Evolutionary conservation across 257 asterid genomes (phyloP), one percentile per base, ranked within the genome.

Genomic region (Nicotiana paniculata): DNA sequence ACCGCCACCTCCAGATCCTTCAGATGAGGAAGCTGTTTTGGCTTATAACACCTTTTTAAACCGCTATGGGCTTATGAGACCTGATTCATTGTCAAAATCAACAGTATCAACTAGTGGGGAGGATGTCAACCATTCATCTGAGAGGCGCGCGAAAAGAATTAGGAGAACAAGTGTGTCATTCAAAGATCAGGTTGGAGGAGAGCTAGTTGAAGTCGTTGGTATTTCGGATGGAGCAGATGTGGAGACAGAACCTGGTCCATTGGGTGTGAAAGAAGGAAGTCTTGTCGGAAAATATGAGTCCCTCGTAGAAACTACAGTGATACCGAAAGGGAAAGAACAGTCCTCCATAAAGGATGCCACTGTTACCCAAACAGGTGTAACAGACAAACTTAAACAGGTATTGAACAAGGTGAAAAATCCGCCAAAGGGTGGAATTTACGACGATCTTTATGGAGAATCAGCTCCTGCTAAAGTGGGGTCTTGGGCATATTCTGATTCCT

Each of bases 231-330:
- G 98, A 81, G 91, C 91, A 83, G 98, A 96, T 81, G 99, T 96
- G 18, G 99, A 92, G 88, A 94, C 98, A 3, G 97, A 96, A 86
- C 97, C 99, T 64, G 97, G 98, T 80, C 99, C 99, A 5, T 48
- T 83, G 46, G 99, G 99, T 68, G 97, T 96, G 65, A 94, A 91
- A 90, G 99, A 94, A 93, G 99, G 99, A 86, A 96, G 98, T 85
- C 98, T 94, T 83, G 98, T 94, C 18, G 97, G 99, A 81, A 96
- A 94, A 86, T 96, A 96, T 66, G 99, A 96, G 86, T 94, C 98
- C 24, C 98, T 96, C 46, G 93, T 96, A 68, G 97, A 96, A 87
- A 82, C 80, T 72, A 96, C 97, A 0, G 92, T 96, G 51, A 93
- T 96, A 80, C 98, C 98, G 28, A 94, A 91, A 87, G 97, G 99